Percentiles rank a stretch among this genome's conserved stretches.
Conservation (phyloP, 352 stramenopile genomes). For the Thraustotheca clavata region DNA sequence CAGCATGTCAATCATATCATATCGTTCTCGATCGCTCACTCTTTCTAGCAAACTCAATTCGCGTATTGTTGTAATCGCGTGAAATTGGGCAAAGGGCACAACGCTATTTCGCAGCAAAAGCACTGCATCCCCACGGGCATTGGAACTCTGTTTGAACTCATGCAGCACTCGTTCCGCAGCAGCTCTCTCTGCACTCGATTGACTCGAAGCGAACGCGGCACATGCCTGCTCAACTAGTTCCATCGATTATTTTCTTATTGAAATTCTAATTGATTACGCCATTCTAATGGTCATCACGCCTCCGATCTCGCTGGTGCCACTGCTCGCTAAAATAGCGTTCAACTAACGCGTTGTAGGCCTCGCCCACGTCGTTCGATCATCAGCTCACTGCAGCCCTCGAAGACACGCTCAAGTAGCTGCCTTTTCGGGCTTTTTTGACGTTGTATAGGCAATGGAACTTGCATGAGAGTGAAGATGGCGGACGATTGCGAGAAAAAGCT, state of each 20-base stretch:
- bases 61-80: slow-evolving; percentile 66
- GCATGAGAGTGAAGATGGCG: slow-evolving; percentile 66
- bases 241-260: no score
- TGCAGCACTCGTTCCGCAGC: slow-evolving; percentile 58
- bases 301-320: slow-evolving; percentile 48
- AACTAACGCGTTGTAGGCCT: slow-evolving; percentile 23
- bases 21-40: slow-evolving; percentile 34
- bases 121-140: slow-evolving; percentile 51
- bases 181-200: slow-evolving; percentile 26
- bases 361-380: slow-evolving; percentile 52
- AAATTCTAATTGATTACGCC: no score
- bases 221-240: slow-evolving; percentile 17
- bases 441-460: slow-evolving; percentile 40
- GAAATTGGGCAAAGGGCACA: slow-evolving; percentile 64
- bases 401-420: slow-evolving; percentile 39
- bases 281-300: slow-evolving; percentile 39
- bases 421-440: not conserved
- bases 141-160: slow-evolving; percentile 75
- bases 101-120: slow-evolving; percentile 33
- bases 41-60: slow-evolving; percentile 46
- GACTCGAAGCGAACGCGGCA: slow-evolving; percentile 4
- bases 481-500: slow-evolving; percentile 50
- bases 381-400: slow-evolving; percentile 58
- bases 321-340: not conserved
- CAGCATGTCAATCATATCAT: slow-evolving; percentile 58